Evolutionary conservation across 768 basidiomycete genomes (phyloP), one percentile per base, ranked within the genome.

Genomic region (Russula sp.): DNA sequence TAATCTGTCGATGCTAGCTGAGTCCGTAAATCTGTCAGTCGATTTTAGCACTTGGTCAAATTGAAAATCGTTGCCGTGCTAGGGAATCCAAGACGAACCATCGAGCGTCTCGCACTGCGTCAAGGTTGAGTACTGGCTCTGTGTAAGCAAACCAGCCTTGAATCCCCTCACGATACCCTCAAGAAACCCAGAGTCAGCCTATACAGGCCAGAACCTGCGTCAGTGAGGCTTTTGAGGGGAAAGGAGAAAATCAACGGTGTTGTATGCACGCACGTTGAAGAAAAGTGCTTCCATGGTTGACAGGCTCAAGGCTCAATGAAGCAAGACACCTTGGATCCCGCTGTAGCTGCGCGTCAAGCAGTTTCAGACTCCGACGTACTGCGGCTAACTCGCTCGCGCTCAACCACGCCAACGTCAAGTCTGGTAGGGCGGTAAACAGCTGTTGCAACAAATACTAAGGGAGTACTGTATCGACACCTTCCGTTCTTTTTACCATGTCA

Each of bases 41-140:
- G 18, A 22, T 47, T 22, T 29, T 29, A 29, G 39, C 20, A 42
- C n/a, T 59, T 51, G 18, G 48, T 43, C 18, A 14, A 18, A 2
- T 25, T 57, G 18, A 38, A 48, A 53, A 38, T 41, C n/a, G 38
- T 1, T 5, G 29, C 35, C 2, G 32, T 54, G 11, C 22, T 50
- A 50, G 8, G 18, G 41, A 39, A 29, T 16, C 2, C 10, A 32
- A 38, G 25, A 66, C 78, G 57, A 67, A 93, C 96, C 96, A 79
- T 98, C 97, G 35, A 98, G 81, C 32, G 85, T 92, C 76, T 99
- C 97, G 82, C 97, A 98, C 75, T 99, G 97, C 5, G 90, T 89
- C 72, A 99, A 76, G 75, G 93, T 98, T 70, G 85, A 80, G 74
- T 98, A 99, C 72, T 96, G 92, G 69, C 78, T 82, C 73, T 93